Evolutionary conservation across 2,329 filamentous ascomycete species (phyloP), one percentile per base, ranked within the genome.

Genomic region (Arthrobotrys pseudoclavata): DNA sequence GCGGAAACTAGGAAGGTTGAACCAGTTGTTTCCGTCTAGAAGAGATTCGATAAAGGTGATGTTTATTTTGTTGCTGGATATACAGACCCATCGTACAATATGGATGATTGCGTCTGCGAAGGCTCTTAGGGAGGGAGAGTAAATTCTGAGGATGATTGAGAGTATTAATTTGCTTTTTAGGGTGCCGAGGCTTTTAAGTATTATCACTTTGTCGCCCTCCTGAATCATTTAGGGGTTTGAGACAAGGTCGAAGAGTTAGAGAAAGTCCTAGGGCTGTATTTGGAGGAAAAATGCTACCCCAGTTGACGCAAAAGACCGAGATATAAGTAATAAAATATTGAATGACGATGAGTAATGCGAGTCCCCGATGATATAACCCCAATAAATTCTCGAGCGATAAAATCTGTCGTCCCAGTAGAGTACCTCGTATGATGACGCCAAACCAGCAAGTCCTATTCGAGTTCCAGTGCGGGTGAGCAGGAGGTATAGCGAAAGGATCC

Each of bases 191-290:
- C 47, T 20, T 40, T 40, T n/a, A n/a, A n/a, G n/a, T n/a, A n/a
- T n/a, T n/a, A n/a, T 40, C 10, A 40, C 34, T 20, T 29, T 29
- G 10, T 10, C 9, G 15, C 5, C 26, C 31, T 4, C 52, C 52
- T 0, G n/a, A 2, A 2, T 29, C 18, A 7, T 7, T 7, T 20
- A 57, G 18, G 9, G 52, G 52, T n/a, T n/a, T 37, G 15, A 57
- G 52, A n/a, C 52, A 57, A 12, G 31, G 52, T 4, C 18, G 15
- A 9, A 57, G 29, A 3, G 29, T 6, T n/a, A 57, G 29, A 4
- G 52, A 57, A 2, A 57, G 52, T 9, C 26, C 52, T 6, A 57
- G n/a, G 7, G 52, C 31, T 9, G 52, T 34, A n/a, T 57, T 57
- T 37, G 52, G 52, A 22, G 52, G 52, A 9, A 57, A 15, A 2